Percentiles rank a stretch among this genome's conserved stretches.
Evolutionary conservation across 768 basidiomycete species (phyloP).

Genomic region (Myochromella boudieri): DNA sequence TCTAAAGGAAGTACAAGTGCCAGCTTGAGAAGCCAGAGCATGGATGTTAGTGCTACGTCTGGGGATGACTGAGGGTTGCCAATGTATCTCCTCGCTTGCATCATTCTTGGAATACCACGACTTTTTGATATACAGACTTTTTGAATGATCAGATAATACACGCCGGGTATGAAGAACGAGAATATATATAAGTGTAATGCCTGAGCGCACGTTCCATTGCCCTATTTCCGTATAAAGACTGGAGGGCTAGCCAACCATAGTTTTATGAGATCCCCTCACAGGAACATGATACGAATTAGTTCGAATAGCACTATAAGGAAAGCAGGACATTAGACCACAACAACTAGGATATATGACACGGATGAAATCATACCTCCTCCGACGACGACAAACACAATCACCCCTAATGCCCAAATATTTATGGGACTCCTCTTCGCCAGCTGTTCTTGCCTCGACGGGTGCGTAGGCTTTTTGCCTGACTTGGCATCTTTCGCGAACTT

Average conservation of each 20-base stretch:
- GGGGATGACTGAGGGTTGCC: constrained; percentile 47
- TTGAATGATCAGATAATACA: neutral
- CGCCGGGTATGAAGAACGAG: constrained; percentile 5
- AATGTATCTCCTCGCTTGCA: neutral
- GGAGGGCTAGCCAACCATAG: neutral
- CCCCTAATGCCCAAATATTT: constrained; percentile 70
- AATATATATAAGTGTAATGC: constrained; percentile 13
- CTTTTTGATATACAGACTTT: neutral
- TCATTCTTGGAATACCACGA: constrained; percentile 4
- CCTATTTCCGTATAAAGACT: neutral
- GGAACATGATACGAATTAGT: constrained; percentile 61
- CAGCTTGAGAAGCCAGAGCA: constrained; percentile 56
- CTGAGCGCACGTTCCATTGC: no score
- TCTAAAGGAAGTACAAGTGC: constrained; percentile 34
- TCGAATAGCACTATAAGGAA: constrained; percentile 68
- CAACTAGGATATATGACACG: no score
- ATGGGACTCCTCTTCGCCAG: constrained; percentile 73
- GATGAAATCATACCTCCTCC: constrained; percentile 71
- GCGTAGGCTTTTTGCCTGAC: constrained; percentile 74
- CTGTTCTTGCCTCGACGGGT: constrained; percentile 69
- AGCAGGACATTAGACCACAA: neutral
- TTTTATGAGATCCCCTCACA: constrained; percentile 37
- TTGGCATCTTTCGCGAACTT: constrained; percentile 77
- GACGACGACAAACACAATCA: constrained; percentile 74
- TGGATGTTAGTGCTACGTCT: constrained; percentile 59